phyloP scores from a whole-genome alignment of 2,329 filamentous ascomycete species.

The Aureobasidium zeae region DNA sequence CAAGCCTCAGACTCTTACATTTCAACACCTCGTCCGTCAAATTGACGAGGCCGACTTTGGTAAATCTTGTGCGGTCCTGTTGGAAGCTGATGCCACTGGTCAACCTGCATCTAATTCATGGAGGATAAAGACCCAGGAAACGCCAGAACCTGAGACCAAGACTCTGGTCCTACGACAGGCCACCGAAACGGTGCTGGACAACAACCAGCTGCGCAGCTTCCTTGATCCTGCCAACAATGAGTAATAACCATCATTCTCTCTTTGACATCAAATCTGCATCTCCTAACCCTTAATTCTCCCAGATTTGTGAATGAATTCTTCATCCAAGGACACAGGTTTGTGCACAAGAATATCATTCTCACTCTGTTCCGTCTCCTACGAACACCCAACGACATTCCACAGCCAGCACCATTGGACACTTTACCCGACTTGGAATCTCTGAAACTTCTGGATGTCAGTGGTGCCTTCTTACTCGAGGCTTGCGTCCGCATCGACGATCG shows the following conservation, averaged over 20 bases:
- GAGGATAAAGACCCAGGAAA: slow-evolving; percentile 15
- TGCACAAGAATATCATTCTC: slow-evolving; percentile 49
- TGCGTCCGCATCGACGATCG: slow-evolving; percentile 49
- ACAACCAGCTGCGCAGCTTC: not conserved
- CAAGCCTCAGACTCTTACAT: slow-evolving; percentile 15
- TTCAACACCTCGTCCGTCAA: slow-evolving; percentile 18
- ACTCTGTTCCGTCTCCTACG: slow-evolving; percentile 47
- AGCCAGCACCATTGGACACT: slow-evolving; percentile 26
- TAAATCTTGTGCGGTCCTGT: slow-evolving; percentile 1
- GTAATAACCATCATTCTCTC: not conserved
- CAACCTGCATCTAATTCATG: slow-evolving; percentile 6
- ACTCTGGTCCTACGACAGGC: slow-evolving; percentile 16
- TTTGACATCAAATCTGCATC: not conserved
- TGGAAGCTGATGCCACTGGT: slow-evolving; percentile 14
- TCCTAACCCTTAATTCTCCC: slow-evolving; percentile 20
- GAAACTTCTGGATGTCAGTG: slow-evolving; percentile 45
- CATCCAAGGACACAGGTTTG: slow-evolving; percentile 48
- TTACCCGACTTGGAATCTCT: slow-evolving; percentile 40
- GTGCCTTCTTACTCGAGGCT: slow-evolving; percentile 50
- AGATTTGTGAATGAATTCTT: slow-evolving; percentile 51
- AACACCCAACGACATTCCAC: slow-evolving; percentile 26
- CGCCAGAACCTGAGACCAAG: slow-evolving; percentile 18
- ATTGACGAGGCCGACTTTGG: slow-evolving; percentile 32
- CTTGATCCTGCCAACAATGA: slow-evolving; percentile 9
- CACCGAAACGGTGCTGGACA: slow-evolving; percentile 5